Evolutionary conservation across 129 eudicot genomes (phyloP), one percentile per base, ranked within the genome.

Genomic region (Flaveria ramosissima): DNA sequence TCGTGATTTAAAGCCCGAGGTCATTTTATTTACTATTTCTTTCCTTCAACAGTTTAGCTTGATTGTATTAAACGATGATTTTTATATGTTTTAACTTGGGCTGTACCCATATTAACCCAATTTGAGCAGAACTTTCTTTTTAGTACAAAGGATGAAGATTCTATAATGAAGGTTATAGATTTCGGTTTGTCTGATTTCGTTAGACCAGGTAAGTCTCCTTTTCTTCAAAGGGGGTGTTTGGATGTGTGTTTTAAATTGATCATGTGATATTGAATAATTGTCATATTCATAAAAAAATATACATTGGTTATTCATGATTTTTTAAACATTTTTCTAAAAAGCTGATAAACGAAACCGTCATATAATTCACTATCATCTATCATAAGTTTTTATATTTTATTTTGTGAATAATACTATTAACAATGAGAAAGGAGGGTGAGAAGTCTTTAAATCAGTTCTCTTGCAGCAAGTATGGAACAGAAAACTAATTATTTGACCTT

Each of bases 1-100:
- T 87, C 97, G 99, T 72, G 99, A 95, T 89, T 77, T 95, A 50
- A 95, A 95, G 70, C 99, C 99, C 12, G 99, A 95, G 99, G 97
- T 95, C 77, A 61, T 21, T 12, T 68, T 72, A 60, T 41, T 52
- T 57, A 16, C 79, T 46, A 16, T 16, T 52, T 42, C 14, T 64
- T 61, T 45, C 42, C 11, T 15, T 9, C 27, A 39, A 14, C 4
- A 16, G 8, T 15, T 19, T 59, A n/a, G 41, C 61, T 43, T 43
- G 20, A 41, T 56, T 73, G 3, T 6, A 57, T 0, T 11, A 36
- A 42, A 60, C 45, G 13, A 48, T 14, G 14, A 2, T 32, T 21
- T 64, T 41, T 42, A 16, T 42, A 51, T 57, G 15, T 24, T 68
- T 75, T 46, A 66, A 66, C 51, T n/a, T 39, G 71, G 51, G 11